Evolutionary conservation across 441 rosid genomes (phyloP), one percentile per base, ranked within the genome.

Genomic region (Croton laevigatus): DNA sequence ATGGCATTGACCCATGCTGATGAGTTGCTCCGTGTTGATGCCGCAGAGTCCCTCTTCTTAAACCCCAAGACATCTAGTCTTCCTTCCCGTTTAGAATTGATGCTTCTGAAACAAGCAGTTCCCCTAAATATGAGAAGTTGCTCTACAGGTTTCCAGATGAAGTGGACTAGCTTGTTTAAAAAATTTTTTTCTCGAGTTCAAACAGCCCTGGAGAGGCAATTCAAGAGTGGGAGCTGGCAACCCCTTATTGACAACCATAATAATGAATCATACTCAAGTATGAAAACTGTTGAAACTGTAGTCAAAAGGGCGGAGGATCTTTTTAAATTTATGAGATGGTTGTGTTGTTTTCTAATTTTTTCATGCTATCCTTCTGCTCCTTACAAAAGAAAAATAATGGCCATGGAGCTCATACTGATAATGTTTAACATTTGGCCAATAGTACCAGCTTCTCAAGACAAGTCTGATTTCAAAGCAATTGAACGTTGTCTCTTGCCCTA

Each of bases 341-440:
- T 95, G 81, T 84, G 95, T 74, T 77, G 85, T 77, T 95, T 92
- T 86, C 83, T 95, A 45, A 88, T 85, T 79, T 87, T 85, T 78
- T 92, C 98, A 69, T 92, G 96, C 85, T 92, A 95, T 82, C 97
- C 98, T 65, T 91, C 96, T 79, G 98, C 99, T n/a, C 97, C 99
- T 44, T 95, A 91, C 77, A 88, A 82, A 83, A 91, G 99, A 76
- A 95, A 95, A 83, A 91, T 92, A 76, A 92, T 95, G 97, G 94
- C 99, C 52, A 95, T 87, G 77, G 99, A 92, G 60, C 98, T 95
- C 73, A 85, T 91, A 76, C 85, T 75, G 73, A 88, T 88, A 72
- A 89, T 91, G 96, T 83, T 88, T 68, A 93, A 89, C 76, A 84
- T 88, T 72, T 95, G 99, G 99, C 72, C 98, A 64, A 80, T 95